Conservation (phyloP, 2,329 filamentous ascomycete genomes). For the Diaporthe sp. region DNA sequence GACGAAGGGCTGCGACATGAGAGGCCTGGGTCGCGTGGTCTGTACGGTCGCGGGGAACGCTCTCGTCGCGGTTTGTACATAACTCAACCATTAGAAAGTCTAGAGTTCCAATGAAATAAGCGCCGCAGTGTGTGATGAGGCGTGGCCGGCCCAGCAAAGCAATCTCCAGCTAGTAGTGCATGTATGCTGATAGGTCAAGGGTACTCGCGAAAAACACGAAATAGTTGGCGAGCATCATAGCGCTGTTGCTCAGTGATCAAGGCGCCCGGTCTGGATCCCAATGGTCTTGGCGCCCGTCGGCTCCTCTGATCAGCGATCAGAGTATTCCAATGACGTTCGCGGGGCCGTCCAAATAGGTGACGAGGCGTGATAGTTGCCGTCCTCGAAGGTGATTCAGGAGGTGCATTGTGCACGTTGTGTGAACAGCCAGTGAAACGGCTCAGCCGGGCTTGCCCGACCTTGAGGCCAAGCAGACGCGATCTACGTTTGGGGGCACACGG, state of each 20-base stretch:
- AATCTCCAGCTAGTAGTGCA: not conserved
- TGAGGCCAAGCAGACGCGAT: not conserved
- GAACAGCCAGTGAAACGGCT: constrained; percentile 10
- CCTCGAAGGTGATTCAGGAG: not conserved
- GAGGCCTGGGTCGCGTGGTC: not conserved
- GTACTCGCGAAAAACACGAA: not conserved
- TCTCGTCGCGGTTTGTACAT: not conserved
- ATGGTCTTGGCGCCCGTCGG: not conserved
- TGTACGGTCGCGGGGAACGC: not conserved
- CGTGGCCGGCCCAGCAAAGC: not conserved
- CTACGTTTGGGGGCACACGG: not conserved
- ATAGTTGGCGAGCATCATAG: not conserved
- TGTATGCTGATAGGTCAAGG: not conserved
- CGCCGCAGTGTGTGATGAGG: not conserved
- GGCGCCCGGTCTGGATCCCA: not conserved
- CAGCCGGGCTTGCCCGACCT: constrained; percentile 1
- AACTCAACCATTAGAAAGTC: not conserved
- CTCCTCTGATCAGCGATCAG: not conserved
- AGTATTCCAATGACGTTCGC: not conserved
- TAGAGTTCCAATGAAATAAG: not conserved
- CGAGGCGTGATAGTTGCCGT: not conserved
- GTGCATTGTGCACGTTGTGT: not conserved
- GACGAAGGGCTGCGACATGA: not conserved
- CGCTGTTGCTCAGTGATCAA: not conserved
- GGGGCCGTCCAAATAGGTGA: not conserved